phyloP scores from a whole-genome alignment of 176 grass and related monocot species.

The Pharus latifolius region DNA sequence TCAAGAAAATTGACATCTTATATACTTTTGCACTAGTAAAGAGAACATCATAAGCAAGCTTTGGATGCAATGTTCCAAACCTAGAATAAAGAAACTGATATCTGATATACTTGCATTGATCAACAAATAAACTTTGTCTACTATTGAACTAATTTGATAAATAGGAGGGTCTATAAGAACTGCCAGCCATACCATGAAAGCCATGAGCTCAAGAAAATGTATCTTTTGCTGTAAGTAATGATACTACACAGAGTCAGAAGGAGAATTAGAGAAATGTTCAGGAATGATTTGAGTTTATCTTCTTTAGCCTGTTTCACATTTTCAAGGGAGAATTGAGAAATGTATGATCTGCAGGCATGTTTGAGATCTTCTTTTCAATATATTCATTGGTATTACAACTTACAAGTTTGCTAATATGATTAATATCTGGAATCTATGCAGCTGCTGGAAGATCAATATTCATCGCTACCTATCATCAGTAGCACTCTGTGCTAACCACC shows the following conservation, averaged over 20 bases:
- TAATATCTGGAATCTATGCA: neutral
- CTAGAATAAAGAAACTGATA: neutral
- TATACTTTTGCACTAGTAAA: conserved; percentile 5
- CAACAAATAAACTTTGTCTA: neutral
- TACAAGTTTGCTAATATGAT: neutral
- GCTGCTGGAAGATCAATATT: neutral
- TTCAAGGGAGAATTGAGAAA: neutral
- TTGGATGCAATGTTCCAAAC: neutral
- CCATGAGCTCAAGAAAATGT: neutral
- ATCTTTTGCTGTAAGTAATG: too few relatives aligned
- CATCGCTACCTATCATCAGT: too few relatives aligned
- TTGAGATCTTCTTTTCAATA: too few relatives aligned
- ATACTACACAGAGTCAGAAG: neutral
- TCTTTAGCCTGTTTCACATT: neutral
- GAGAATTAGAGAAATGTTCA: neutral
- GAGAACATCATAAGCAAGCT: neutral
- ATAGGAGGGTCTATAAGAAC: neutral
- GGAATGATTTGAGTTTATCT: neutral
- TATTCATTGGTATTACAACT: too few relatives aligned
- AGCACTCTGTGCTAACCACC: too few relatives aligned
- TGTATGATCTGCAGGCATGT: neutral
- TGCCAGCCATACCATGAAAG: neutral
- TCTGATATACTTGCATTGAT: neutral
- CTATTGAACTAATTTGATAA: neutral
- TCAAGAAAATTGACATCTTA: conserved; percentile 2